Base-by-base conservation (phyloP, 148 eudicot species). In the Chenopodium quinoa region DNA sequence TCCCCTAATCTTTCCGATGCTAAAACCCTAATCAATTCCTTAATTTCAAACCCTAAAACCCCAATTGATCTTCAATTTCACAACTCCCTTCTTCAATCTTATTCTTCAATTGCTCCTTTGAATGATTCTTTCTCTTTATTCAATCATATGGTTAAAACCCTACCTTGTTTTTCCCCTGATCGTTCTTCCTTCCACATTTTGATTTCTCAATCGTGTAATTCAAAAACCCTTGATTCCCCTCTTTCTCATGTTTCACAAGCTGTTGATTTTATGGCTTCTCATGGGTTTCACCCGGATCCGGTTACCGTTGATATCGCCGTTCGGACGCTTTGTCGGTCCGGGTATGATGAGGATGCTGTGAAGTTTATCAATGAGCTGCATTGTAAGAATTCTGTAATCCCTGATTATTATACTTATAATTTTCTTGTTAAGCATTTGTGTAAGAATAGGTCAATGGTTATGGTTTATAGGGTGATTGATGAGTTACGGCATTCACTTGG, bases 401-500 rank as follows among this genome's bases (percentile, higher is more conserved):
- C 92, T 0, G 99, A 95, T 80, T 34, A 78, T 0, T 86, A 80
- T 73, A 91, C 99, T 4, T 95, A 86, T 52, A 93, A 95, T 83
- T 91, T 86, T 73, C 80, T 95, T 7, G 76, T 93, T 52, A 95
- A 90, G 83, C 78, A 85, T 37, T 75, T 92, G 9, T 88, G 91
- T 31, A 91, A 73, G 71, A 82, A 78, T 77, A 80, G 89, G 80
- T 83, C 94, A 0, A 73, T 93, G 83, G 81, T 77, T 23, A 86
- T 65, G 79, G 92, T 91, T 58, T 90, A 92, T 82, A 48, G 19
- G 4, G 88, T 93, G 69, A 88, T 93, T 23, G 83, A 74, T 10
- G 92, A 90, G 17, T 86, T 95, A 87, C 79, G 81, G 25, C 84
- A 81, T n/a, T 81, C 34, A 19, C 80, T 93, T 9, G 81, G 82